phyloP scores from a whole-genome alignment of 2,329 filamentous ascomycete genomes.

The Verticillium dahliae region DNA sequence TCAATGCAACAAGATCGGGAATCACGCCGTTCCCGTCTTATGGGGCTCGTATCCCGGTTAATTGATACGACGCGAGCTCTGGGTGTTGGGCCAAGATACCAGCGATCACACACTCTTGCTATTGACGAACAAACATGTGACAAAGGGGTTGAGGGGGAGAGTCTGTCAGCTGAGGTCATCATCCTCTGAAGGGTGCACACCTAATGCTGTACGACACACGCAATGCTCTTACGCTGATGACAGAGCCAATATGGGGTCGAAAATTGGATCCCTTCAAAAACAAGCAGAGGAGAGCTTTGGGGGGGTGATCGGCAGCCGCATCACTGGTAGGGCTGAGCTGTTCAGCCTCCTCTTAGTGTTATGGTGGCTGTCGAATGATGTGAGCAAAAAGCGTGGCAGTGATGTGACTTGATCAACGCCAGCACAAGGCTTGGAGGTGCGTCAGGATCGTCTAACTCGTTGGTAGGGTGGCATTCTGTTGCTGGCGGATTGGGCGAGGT shows the following conservation, averaged over 20 bases:
- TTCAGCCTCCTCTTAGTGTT: background rate
- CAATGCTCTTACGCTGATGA: background rate
- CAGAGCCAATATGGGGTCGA: too few relatives aligned
- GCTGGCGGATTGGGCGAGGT: background rate
- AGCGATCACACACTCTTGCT: background rate
- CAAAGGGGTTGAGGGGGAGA: background rate
- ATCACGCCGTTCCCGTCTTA: constrained; percentile 43
- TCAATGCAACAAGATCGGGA: constrained; percentile 44
- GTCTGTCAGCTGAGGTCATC: background rate
- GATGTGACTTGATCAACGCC: background rate
- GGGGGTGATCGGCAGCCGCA: background rate
- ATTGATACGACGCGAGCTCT: background rate
- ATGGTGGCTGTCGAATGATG: background rate
- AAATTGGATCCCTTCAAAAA: too few relatives aligned
- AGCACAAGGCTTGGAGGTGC: background rate
- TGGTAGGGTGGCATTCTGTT: background rate
- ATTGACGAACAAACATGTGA: background rate
- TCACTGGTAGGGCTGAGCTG: background rate
- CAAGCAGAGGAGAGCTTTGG: too few relatives aligned
- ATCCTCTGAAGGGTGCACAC: background rate
- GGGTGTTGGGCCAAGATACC: background rate
- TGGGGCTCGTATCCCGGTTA: constrained; percentile 39
- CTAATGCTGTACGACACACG: background rate
- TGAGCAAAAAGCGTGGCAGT: background rate
- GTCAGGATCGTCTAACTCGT: background rate